Evolutionary conservation across 2,329 filamentous ascomycete genomes (phyloP).

Genomic region (Diplocarpon rosae): DNA sequence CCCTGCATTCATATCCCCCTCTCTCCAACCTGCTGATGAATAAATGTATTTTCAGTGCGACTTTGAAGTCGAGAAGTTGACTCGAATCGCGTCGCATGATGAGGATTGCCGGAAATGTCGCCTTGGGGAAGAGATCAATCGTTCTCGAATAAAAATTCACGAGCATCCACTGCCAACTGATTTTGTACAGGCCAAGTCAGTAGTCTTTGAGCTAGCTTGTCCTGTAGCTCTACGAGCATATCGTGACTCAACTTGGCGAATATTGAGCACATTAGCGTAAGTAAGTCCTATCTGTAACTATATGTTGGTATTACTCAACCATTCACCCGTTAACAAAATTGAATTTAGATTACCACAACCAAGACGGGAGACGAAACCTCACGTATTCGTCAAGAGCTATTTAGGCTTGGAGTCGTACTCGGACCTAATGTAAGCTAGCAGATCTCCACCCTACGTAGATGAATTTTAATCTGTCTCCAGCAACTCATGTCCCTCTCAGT

Average conservation of each 20-base stretch:
- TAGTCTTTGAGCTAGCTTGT: conserved; percentile 41
- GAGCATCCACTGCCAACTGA: conserved; percentile 39
- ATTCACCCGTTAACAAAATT: no score
- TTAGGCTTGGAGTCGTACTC: neutral
- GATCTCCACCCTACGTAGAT: no score
- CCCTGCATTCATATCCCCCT: conserved; percentile 21
- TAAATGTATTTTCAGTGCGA: no score
- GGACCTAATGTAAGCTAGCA: neutral
- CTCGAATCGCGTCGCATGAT: conserved; percentile 11
- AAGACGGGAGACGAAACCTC: conserved; percentile 13
- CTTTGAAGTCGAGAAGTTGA: no score
- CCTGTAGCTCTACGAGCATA: conserved; percentile 38
- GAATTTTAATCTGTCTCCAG: no score
- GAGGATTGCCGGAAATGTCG: conserved; percentile 35
- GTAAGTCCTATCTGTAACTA: no score
- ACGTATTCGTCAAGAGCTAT: conserved; percentile 2
- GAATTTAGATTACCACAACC: conserved; percentile 24
- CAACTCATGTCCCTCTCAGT: no score
- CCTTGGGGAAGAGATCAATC: conserved; percentile 27
- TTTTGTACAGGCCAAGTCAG: conserved; percentile 28
- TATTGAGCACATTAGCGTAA: conserved; percentile 26
- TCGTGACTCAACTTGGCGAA: conserved; percentile 40
- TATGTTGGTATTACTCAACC: no score
- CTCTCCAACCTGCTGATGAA: no score
- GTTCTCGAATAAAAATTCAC: conserved; percentile 35